Conservation (phyloP, 371 early-diverging fungal species). For the Actinomortierella ambigua region DNA sequence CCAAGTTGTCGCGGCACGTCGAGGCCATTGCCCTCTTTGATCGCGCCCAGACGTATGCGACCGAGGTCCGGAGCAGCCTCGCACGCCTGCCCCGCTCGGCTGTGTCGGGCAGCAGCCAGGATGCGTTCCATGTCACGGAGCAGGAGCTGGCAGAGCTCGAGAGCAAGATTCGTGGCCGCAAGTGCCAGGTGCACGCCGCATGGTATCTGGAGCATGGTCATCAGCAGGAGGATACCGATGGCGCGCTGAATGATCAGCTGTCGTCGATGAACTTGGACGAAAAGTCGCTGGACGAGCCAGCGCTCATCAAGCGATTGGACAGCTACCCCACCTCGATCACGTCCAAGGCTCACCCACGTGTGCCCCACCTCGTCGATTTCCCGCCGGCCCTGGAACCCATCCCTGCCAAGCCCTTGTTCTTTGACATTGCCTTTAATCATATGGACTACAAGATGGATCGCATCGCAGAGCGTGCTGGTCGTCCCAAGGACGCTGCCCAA, state of each 20-base stretch:
- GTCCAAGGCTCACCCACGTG: slow-evolving; percentile 31
- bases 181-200: slow-evolving; percentile 63
- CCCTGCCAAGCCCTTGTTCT: slow-evolving; percentile 80
- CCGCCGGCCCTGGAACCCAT: slow-evolving; percentile 74
- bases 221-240: slow-evolving; percentile 37
- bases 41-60: slow-evolving; percentile 60
- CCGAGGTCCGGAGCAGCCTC: slow-evolving; percentile 51
- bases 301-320: slow-evolving; percentile 56
- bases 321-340: slow-evolving; percentile 55
- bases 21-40: slow-evolving; percentile 71
- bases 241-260: slow-evolving; percentile 36
- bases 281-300: slow-evolving; percentile 49
- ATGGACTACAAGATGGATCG: slow-evolving; percentile 58
- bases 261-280: slow-evolving; percentile 50
- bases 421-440: slow-evolving; percentile 78
- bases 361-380: slow-evolving; percentile 62
- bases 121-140: slow-evolving; percentile 50
- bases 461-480: slow-evolving; percentile 43
- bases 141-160: slow-evolving; percentile 54
- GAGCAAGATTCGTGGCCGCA: slow-evolving; percentile 53
- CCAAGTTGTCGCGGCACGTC: slow-evolving; percentile 48
- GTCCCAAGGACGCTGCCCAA: slow-evolving; percentile 28
- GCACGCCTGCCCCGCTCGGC: slow-evolving; percentile 20
- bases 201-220: slow-evolving; percentile 58
- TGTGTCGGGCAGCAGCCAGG: slow-evolving; percentile 17